Base-by-base conservation (phyloP, 768 basidiomycete species). In the Chlorophyllum brunneum region DNA sequence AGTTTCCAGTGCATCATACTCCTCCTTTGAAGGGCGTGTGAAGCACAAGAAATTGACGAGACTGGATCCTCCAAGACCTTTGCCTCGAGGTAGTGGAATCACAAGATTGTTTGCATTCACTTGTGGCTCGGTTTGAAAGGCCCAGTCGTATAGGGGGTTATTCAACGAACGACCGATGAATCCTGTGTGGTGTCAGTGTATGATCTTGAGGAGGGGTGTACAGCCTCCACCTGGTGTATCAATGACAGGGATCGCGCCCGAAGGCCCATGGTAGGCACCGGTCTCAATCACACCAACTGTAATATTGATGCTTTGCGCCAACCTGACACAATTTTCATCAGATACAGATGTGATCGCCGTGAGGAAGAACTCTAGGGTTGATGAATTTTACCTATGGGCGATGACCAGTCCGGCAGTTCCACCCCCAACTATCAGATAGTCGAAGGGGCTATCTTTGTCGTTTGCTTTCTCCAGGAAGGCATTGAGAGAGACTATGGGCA, bases 211-310 rank as follows among this genome's bases (percentile, higher is more conserved):
- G 24, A 48, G 10, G n/a, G 10, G 53, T 26, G 7, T 24, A n/a
- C 5, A 30, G 11, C 18, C 26, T 10, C 23, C 49, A 64, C 59
- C 61, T n/a, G 61, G 63, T 23, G 62, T 59, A 27, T 56, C 50
- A 20, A 57, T 41, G 3, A 40, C 15, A 27, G 44, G 54, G 3
- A 30, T 23, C 15, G 30, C 27, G 26, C 41, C 49, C 16, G 49
- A 33, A 4, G 36, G 13, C 20, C 24, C 34, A 38, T 55, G 44
- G 42, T 56, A 45, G 16, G 37, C 38, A 6, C 68, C 68, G 29
- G 68, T 67, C 51, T 70, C 68, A 54, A 77, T 65, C 24, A 77
- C 55, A 34, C 75, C 67, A 29, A 76, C 69, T 2, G 60, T 67
- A 0, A 65, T 22, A 5, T 63, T 63, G 3, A 64, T 18, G 43